These are phyloP conservation scores for Fusarium sp. DNA, from an alignment of 2,329 filamentous ascomycete species.

Conservation along the genomic window DNA sequence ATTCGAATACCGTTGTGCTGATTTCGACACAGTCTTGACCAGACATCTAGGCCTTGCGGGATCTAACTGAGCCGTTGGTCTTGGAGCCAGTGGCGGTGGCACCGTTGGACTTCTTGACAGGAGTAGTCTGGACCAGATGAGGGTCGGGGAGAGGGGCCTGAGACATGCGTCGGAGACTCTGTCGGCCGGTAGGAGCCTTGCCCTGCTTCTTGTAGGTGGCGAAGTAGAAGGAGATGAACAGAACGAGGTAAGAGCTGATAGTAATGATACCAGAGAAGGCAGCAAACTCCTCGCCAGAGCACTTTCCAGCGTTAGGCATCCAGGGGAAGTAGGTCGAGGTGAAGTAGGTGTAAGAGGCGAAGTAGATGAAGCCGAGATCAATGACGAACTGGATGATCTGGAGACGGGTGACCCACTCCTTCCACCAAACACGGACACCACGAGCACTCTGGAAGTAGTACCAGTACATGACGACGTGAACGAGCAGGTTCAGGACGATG, in stretches of 20 bases:
- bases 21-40: neutral
- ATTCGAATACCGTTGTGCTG: neutral
- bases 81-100: constrained; percentile 64
- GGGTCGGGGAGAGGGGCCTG: constrained; percentile 81
- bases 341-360: constrained; percentile 99
- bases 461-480: constrained; percentile 99
- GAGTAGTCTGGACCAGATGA: constrained; percentile 66
- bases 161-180: constrained; percentile 73
- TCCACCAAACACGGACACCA: constrained; percentile 98
- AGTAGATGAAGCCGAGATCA: constrained; percentile 98
- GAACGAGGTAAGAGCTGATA: constrained; percentile 91
- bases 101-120: constrained; percentile 56
- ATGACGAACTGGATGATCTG: constrained; percentile 98
- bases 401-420: constrained; percentile 98
- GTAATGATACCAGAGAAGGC: constrained; percentile 92
- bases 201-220: constrained; percentile 92
- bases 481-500: constrained; percentile 89
- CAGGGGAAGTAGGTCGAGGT: constrained; percentile 86
- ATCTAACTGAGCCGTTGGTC: constrained; percentile 71
- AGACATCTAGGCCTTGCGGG: constrained; percentile 68
- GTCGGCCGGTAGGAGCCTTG: constrained; percentile 83
- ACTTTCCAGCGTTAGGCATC: constrained; percentile 85
- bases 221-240: constrained; percentile 99
- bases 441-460: constrained; percentile 99
- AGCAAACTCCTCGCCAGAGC: constrained; percentile 96